These are phyloP conservation scores for Coleophoma crateriformis DNA, from an alignment of 2,329 filamentous ascomycete species.

Conservation along the genomic window DNA sequence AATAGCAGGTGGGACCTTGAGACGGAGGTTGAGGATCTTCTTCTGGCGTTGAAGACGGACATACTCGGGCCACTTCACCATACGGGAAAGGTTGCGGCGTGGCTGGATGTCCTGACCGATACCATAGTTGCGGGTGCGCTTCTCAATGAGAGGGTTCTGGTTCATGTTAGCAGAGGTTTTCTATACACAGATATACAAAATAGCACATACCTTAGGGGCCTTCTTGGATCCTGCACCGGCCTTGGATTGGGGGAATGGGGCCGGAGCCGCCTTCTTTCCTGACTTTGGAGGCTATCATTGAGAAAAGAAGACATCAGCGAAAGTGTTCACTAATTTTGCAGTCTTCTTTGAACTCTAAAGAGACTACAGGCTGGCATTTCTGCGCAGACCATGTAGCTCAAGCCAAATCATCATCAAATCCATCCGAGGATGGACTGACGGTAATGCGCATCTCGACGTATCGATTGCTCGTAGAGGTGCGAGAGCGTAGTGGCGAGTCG, in stretches of 20 bases:
- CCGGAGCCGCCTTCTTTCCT: conserved; percentile 96
- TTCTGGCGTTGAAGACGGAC: conserved; percentile 82
- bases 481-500: conserved; percentile 25
- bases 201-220: conserved; percentile 78
- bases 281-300: conserved; percentile 99
- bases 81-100: conserved; percentile 88
- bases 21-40: conserved; percentile 95
- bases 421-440: conserved; percentile 23
- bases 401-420: conserved; percentile 56
- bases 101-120: conserved; percentile 99
- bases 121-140: conserved; percentile 93
- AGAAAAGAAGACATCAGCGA: conserved; percentile 98
- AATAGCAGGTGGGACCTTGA: conserved; percentile 97
- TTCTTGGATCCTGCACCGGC: conserved; percentile 80
- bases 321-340: conserved; percentile 65
- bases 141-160: conserved; percentile 99
- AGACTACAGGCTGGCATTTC: conserved; percentile 42
- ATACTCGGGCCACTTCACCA: conserved; percentile 99
- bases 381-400: conserved; percentile 42
- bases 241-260: conserved; percentile 94
- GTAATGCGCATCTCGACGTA: conserved; percentile 28
- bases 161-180: conserved; percentile 7
- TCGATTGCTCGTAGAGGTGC: conserved; percentile 31
- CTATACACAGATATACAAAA: background rate
- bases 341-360: conserved; percentile 93